Evolutionary conservation across 1,139 yeast genomes (phyloP), one percentile per base, ranked within the genome.

Genomic region (Protomyces macrosporus): DNA sequence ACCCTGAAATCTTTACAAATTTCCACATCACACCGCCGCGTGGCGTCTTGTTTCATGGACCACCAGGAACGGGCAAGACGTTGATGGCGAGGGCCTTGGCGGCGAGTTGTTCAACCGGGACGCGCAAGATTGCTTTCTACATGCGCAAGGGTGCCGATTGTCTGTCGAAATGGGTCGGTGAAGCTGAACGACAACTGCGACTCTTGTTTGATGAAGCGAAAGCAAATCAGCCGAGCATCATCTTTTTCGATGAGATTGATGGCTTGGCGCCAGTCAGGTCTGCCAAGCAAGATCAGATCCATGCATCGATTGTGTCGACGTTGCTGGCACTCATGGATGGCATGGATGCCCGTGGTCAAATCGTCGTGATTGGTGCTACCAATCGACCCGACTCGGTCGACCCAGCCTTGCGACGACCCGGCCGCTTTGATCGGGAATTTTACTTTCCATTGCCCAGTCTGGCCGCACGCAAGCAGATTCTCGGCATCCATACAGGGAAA

Each of bases 81-180:
- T 80, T 95, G 62, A 90, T 95, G 97, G 98, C 98, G 0, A 79
- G 98, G 67, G 99, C 98, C 0, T 78, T 95, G 61, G 98, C 98
- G 0, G 93, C 98, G 0, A 88, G 96, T 69, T 91, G 97, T 71
- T 88, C 97, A 0, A 84, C 95, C 0, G 85, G 88, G 10, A 81
- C 79, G 5, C 79, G 88, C 66, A 93, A 93, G 71, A 91, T 95
- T 64, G 90, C 98, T 0, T 95, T 95, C 72, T 95, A 90, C 75
- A 95, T 95, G 99, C 80, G 99, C 68, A 95, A 95, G 75, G 99
- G 99, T 69, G 98, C 98, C 0, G 99, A 95, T 74, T 89, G 96
- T 74, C 78, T 93, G 70, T 88, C 97, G 62, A 95, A 95, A 76
- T 93, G 98, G 98, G 98, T 93, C 5, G 99, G 99, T 71, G 99